A percentile compares a stretch with the other conserved stretches of the same genome.
Evolutionary conservation across 2,329 filamentous ascomycete species (phyloP).

Genomic region (Aspergillus ochraceoroseus): DNA sequence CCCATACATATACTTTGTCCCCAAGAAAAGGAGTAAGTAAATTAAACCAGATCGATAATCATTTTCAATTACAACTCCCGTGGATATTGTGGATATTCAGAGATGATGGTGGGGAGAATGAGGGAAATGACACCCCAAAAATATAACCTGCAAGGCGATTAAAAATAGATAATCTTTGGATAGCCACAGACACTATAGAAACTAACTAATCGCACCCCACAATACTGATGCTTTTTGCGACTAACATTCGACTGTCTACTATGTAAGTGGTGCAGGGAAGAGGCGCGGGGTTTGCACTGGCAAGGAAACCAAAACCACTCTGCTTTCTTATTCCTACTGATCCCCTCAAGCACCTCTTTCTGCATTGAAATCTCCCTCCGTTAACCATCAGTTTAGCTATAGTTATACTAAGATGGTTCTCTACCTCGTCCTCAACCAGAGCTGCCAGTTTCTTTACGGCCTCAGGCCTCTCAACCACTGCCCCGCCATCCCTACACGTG

Average conservation of each 20-base stretch:
- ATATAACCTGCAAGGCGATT: no score
- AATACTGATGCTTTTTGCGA: no score
- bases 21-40: no score
- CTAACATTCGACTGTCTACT: no score
- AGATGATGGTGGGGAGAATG: not conserved
- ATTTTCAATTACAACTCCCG: no score
- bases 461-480: constrained; percentile 11
- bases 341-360: not conserved
- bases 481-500: constrained; percentile 19
- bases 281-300: no score
- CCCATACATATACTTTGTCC: constrained; percentile 2
- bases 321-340: not conserved
- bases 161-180: no score
- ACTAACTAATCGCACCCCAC: not conserved
- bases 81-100: no score
- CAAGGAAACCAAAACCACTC: no score
- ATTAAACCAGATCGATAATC: no score
- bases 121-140: no score
- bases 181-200: not conserved
- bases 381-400: not conserved
- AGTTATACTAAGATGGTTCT: constrained; percentile 5
- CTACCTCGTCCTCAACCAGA: constrained; percentile 13
- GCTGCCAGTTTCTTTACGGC: constrained; percentile 12
- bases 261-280: no score
- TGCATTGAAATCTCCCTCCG: not conserved